Base-by-base conservation (phyloP, 176 grass and related monocot species). In the Hyparrhenia diplandra region DNA sequence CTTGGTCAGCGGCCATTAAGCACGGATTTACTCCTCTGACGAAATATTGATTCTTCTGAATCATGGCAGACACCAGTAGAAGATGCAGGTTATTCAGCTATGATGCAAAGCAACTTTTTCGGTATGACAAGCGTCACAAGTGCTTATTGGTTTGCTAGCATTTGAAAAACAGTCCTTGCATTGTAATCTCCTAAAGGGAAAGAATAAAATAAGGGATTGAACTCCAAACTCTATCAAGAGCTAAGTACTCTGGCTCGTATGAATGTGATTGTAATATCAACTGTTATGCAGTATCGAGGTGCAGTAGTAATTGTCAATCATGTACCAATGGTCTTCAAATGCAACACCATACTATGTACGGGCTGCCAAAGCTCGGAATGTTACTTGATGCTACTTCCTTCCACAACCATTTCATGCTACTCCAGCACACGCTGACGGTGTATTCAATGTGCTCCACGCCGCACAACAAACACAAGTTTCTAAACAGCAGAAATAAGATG, bases 11-110 rank as follows among this genome's bases (percentile, higher is more conserved):
- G 58, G 90, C 90, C 31, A 80, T 91, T 42, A 85, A 49, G 51
- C 90, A 92, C 20, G 88, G 95, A 73, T 98, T 98, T 72, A 29
- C 71, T 67, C 90, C 90, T 66, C 67, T 91, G 32, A 52, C 39
- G 5, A 81, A 76, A 59, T 43, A 45, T 76, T 85, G 82, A 64
- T 46, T 72, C 64, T 71, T 70, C 63, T 54, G 39, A 85, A 81
- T 51, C 30, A 20, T 63, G 41, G 24, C 13, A 62, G 40, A 74
- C 29, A 36, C 42, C 23, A 31, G 41, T 65, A 54, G 51, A 51
- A 64, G 24, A 8, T 8, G 2, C 41, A 43, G 20, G 54, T 77
- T 77, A 71, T 10, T 52, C 64, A 4, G 36, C 28, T 68, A 67
- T 1, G 9, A 23, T 46, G 49, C 46, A 74, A 67, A 49, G 29